A percentile compares a stretch with the other conserved stretches of the same genome.
These are phyloP conservation scores for Rhinocladiella similis DNA, from an alignment of 2,329 filamentous ascomycete species.

Conservation along the genomic window DNA sequence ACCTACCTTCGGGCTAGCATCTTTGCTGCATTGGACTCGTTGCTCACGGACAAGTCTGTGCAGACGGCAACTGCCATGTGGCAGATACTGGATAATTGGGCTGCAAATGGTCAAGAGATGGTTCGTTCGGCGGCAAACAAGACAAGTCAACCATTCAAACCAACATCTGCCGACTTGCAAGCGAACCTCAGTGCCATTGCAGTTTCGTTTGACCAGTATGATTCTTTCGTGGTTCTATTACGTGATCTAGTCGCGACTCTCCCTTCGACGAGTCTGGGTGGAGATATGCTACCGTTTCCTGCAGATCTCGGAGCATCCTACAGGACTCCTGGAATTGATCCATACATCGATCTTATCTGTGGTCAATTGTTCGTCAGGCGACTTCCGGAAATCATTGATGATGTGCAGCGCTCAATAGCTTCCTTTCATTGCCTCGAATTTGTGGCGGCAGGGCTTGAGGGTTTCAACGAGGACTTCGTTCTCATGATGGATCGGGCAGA, in stretches of 20 bases:
- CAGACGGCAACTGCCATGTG: conserved; percentile 64
- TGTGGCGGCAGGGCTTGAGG: conserved; percentile 72
- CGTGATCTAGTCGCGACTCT: conserved; percentile 70
- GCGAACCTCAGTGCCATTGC: conserved; percentile 73
- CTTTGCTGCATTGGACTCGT: conserved; percentile 72
- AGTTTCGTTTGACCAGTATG: conserved; percentile 78
- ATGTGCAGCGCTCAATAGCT: conserved; percentile 70
- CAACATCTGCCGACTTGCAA: conserved; percentile 51
- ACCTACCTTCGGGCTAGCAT: conserved; percentile 78
- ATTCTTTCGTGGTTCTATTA: conserved; percentile 78
- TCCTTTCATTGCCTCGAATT: conserved; percentile 83
- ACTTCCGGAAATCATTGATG: conserved; percentile 64
- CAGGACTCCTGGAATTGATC: conserved; percentile 82
- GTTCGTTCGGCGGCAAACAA: conserved; percentile 12
- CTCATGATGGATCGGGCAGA: conserved; percentile 21
- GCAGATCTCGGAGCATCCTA: conserved; percentile 77
- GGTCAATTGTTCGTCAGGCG: conserved; percentile 73
- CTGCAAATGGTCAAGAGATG: conserved; percentile 23
- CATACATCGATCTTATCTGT: conserved; percentile 88
- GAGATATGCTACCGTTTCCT: conserved; percentile 79
- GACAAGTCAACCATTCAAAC: conserved; percentile 26
- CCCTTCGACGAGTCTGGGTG: conserved; percentile 36
- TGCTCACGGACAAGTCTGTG: conserved; percentile 72
- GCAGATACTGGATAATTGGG: conserved; percentile 42
- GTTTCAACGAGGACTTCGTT: conserved; percentile 93